Conservation (phyloP, 2,329 filamentous ascomycete species). For the Tricladium varicosporioides region DNA sequence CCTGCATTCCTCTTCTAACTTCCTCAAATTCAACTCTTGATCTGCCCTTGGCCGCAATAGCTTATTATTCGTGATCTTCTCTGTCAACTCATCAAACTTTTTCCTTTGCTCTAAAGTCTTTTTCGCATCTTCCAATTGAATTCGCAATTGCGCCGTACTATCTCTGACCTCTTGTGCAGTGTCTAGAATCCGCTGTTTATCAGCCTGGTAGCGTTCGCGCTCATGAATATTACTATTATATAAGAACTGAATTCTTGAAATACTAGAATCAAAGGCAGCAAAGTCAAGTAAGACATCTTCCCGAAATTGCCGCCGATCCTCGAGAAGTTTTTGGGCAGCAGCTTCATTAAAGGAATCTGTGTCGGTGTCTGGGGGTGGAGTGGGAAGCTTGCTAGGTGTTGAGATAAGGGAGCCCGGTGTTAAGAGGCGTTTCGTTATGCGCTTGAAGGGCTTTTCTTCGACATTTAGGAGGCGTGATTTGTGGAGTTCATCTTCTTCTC, state of each 20-base stretch:
- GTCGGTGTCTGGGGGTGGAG: constrained; percentile 61
- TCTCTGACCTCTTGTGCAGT: constrained; percentile 77
- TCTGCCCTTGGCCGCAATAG: constrained; percentile 82
- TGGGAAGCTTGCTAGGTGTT: constrained; percentile 53
- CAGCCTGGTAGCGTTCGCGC: constrained; percentile 76
- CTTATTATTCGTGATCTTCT: constrained; percentile 80
- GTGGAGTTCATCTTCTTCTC: constrained; percentile 81
- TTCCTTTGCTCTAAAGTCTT: constrained; percentile 75
- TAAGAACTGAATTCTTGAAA: constrained; percentile 85
- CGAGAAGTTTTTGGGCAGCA: constrained; percentile 43
- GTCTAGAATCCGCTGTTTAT: constrained; percentile 74
- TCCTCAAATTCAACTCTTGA: constrained; percentile 72
- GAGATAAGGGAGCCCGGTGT: constrained; percentile 64
- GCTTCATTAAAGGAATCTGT: constrained; percentile 9
- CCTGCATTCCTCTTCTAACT: constrained; percentile 83
- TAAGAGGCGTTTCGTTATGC: constrained; percentile 78
- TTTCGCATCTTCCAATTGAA: constrained; percentile 75
- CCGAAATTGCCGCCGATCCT: constrained; percentile 66
- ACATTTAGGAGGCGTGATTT: constrained; percentile 83
- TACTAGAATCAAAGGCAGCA: constrained; percentile 79
- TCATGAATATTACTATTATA: constrained; percentile 79
- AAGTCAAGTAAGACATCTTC: constrained; percentile 88
- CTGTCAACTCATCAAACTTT: constrained; percentile 82
- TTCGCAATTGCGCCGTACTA: constrained; percentile 68
- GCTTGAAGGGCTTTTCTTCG: constrained; percentile 89